These are phyloP conservation scores for Meira miltonrushii DNA, from an alignment of 1,284 basidiomycete species.

Conservation along the genomic window DNA sequence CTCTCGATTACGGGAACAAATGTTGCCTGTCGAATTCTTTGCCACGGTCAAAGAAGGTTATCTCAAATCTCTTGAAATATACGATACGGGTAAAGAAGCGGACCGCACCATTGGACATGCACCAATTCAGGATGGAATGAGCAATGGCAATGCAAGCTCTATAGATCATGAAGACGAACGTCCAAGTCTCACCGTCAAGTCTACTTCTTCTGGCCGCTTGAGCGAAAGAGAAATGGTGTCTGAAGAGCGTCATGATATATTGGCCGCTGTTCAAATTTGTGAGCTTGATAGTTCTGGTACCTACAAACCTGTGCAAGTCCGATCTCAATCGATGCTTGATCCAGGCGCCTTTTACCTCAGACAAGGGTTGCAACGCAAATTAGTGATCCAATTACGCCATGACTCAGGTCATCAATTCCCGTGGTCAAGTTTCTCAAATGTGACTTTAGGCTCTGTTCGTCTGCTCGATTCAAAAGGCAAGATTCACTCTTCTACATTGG, in stretches of 20 bases:
- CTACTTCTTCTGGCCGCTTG: slow-evolving; percentile 53
- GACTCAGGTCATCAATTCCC: slow-evolving; percentile 82
- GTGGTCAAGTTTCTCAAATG: slow-evolving; percentile 72
- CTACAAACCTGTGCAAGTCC: slow-evolving; percentile 76
- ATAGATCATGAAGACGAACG: neutral
- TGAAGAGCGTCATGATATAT: slow-evolving; percentile 80
- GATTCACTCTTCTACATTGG: slow-evolving; percentile 65
- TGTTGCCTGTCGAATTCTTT: slow-evolving; percentile 34
- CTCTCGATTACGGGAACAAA: slow-evolving; percentile 23
- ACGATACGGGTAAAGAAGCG: slow-evolving; percentile 22
- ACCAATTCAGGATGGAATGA: slow-evolving; percentile 62
- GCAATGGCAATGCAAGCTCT: neutral
- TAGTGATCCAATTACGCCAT: slow-evolving; percentile 71
- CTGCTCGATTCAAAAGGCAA: slow-evolving; percentile 78
- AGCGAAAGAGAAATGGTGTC: slow-evolving; percentile 85
- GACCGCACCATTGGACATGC: slow-evolving; percentile 55
- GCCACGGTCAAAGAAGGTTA: slow-evolving; percentile 24
- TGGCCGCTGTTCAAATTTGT: slow-evolving; percentile 76
- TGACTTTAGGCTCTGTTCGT: slow-evolving; percentile 75
- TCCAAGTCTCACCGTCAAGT: slow-evolving; percentile 4
- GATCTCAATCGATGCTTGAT: slow-evolving; percentile 71
- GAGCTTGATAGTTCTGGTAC: slow-evolving; percentile 79
- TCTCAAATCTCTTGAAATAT: slow-evolving; percentile 24
- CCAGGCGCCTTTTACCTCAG: slow-evolving; percentile 81
- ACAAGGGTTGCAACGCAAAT: slow-evolving; percentile 83